Base-by-base conservation (phyloP, 306 rosid species). In the Morella rubra region DNA sequence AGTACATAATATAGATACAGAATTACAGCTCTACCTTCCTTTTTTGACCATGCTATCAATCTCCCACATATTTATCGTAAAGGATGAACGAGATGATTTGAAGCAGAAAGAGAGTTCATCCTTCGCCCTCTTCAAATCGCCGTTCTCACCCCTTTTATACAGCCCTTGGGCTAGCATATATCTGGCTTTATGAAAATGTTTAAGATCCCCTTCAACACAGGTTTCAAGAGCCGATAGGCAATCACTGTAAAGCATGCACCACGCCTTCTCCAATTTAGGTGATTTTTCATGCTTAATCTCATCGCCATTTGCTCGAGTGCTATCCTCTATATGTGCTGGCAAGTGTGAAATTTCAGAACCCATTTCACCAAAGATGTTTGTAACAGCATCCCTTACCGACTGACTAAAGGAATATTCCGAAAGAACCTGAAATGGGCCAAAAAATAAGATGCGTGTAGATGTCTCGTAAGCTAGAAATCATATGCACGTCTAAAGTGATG, bases 61-160 rank as follows among this genome's bases (percentile, higher is more conserved):
- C 90, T 94, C 98, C 98, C 98, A 94, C 98, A 94, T 94, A 79
- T 94, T 92, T 86, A 94, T 94, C 1, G 98, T 94, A 82, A 94
- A 94, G 62, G 98, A 89, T 70, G 98, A 94, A 77, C 98, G 96
- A 56, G 97, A 85, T 75, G 98, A 94, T 75, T 90, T 94, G 87
- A 94, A 94, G 94, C 98, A 94, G 90, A 92, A 94, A 73, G 98
- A 94, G 79, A 94, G 90, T 62, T 94, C 96, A 77, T 94, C 98
- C 83, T 89, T 94, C 47, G 98, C 97, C 88, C 85, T 92, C 85
- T 92, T 97, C 82, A 88, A 67, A 60, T 87, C 91, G 67, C 92
- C 89, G 45, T 83, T 89, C 60, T 83, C 90, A 76, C 92, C 95
- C 81, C 92, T 84, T 84, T 74, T 89, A 85, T 90, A 89, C 76